These are phyloP conservation scores for Carex littledalei DNA, from an alignment of 176 grass and related monocot species.

Conservation along the genomic window DNA sequence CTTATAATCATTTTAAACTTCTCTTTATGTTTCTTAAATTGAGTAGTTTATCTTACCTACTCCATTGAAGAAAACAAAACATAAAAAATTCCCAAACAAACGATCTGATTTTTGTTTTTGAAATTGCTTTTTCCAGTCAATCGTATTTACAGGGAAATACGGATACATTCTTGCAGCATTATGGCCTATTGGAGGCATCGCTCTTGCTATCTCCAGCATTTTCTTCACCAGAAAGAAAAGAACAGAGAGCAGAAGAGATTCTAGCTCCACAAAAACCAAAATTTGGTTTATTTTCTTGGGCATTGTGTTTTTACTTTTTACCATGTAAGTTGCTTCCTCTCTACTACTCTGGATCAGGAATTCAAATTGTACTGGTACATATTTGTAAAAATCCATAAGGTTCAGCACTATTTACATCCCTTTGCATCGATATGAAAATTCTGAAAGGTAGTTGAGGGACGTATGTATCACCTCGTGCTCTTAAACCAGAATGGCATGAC, in stretches of 20 bases:
- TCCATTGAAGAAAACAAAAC: background rate
- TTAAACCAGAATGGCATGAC: background rate
- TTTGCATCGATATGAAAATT: background rate
- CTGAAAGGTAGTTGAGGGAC: background rate
- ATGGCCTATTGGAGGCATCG: conserved; percentile 56
- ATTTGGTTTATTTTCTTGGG: conserved; percentile 36
- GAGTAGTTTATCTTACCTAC: background rate
- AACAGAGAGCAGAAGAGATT: conserved; percentile 14
- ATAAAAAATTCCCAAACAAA: background rate
- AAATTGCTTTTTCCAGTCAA: conserved; percentile 63
- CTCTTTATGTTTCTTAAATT: background rate
- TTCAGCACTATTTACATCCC: background rate
- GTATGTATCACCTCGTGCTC: background rate
- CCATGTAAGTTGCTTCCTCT: conserved; percentile 53
- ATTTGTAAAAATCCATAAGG: background rate
- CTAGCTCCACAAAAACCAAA: conserved; percentile 35
- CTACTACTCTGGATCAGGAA: background rate
- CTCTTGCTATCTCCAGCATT: conserved; percentile 35
- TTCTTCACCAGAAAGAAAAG: conserved; percentile 30
- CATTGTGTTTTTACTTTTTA: conserved; percentile 47
- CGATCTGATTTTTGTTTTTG: background rate
- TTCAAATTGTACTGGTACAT: background rate
- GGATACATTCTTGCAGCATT: conserved; percentile 65
- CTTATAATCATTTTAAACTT: background rate
- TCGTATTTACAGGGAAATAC: conserved; percentile 77